Conservation (phyloP, 139 green algal species). For the Ettlia oleoabundans region DNA sequence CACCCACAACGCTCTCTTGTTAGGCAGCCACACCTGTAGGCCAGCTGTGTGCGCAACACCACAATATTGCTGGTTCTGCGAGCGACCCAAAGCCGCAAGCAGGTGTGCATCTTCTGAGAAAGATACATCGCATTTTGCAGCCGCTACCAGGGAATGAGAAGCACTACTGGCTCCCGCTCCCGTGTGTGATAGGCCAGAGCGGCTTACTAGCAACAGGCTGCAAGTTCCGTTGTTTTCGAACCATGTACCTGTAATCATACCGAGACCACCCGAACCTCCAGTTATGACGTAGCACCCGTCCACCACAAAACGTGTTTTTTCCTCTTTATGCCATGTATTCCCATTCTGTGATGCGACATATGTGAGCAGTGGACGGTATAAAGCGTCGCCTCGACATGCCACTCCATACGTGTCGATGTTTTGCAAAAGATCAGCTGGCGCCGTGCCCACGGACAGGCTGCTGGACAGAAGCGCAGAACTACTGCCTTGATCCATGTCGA, state of each 20-base stretch:
- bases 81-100: not conserved
- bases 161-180: not conserved
- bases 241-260: slow-evolving; percentile 62
- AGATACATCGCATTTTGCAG: slow-evolving; percentile 33
- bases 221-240: slow-evolving; percentile 29
- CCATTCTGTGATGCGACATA: not conserved
- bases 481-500: not conserved
- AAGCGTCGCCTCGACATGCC: not conserved
- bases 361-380: slow-evolving; percentile 1
- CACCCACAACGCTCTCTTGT: not conserved
- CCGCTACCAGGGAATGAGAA: not conserved
- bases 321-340: not conserved
- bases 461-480: not conserved
- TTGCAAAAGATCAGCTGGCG: not conserved
- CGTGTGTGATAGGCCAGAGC: not conserved
- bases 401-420: slow-evolving; percentile 15
- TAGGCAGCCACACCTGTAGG: slow-evolving; percentile 33
- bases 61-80: not conserved
- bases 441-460: not conserved
- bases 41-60: slow-evolving; percentile 50
- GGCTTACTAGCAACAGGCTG: slow-evolving; percentile 30
- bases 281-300: slow-evolving; percentile 62
- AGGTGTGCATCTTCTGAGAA: not conserved
- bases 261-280: slow-evolving; percentile 72
- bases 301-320: not conserved